Base-by-base conservation (phyloP, 352 stramenopile genomes). In the Elongisporangium prolatum region DNA sequence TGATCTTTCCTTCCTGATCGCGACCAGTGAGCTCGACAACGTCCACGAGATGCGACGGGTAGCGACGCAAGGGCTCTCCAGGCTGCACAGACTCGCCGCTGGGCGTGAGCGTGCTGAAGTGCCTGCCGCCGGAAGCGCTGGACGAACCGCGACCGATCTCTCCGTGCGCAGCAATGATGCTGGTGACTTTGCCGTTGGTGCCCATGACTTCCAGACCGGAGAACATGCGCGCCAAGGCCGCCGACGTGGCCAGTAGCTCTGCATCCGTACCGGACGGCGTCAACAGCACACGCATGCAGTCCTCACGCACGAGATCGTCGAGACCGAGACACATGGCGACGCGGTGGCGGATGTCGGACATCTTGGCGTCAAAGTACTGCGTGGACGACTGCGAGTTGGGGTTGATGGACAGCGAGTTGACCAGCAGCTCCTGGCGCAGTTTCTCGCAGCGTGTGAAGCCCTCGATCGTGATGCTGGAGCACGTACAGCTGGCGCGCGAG, bases 261-360 rank as follows among this genome's bases (percentile, higher is more conserved):
- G 88, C 88, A 51, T 96, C 88, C 0, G 86, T 93, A 37, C 88
- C 88, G 0, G 88, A 96, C 4, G 88, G 88, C 25, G 84, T 90
- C 52, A 95, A 70, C 54, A 91, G 56, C 50, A 92, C 71, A 37
- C 74, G 73, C 17, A 92, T 55, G 10, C 63, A 61, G 57, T 84
- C 71, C 44, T 75, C 68, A 11, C 74, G 60, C n/a, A 89, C 78
- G 50, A 90, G 67, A 20, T 74, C 68, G 0, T 66, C 62, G 14
- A 92, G 58, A 3, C 70, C 82, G 1, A 94, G 67, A 52, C 78
- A 89, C 16, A 52, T 50, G 1, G 80, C 81, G n/a, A 94, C 48
- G 9, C 84, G 82, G 2, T 68, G 56, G n/a, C 81, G 77, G 17
- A 87, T 65, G 3, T 51, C 48, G 1, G 67, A 50, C 77, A 93